Conservation (phyloP, 345 rosid genomes). For the Salix exigua region DNA sequence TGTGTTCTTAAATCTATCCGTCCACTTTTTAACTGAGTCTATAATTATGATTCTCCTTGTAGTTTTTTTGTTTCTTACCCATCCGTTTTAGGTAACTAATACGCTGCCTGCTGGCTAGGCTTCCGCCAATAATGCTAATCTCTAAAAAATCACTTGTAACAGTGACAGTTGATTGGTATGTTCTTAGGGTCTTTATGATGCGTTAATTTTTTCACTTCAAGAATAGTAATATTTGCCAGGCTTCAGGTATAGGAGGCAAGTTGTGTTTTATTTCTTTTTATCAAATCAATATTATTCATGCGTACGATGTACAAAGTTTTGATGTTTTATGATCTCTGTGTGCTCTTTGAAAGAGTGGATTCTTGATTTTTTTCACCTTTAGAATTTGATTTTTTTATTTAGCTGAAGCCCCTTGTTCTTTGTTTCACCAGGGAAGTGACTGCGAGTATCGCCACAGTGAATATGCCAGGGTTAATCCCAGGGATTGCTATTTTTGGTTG, state of each 20-base stretch:
- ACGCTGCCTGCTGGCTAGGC: neutral
- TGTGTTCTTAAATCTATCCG: neutral
- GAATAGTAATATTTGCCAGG: neutral
- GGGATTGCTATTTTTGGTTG: slow-evolving; percentile 95
- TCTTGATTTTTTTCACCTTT: no score
- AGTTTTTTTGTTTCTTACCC: neutral
- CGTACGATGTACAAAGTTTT: neutral
- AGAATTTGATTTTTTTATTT: slow-evolving; percentile 1
- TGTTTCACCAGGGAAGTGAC: slow-evolving; percentile 64
- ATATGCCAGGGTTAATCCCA: slow-evolving; percentile 84
- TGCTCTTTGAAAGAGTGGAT: neutral
- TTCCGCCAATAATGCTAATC: neutral
- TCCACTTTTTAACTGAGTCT: neutral
- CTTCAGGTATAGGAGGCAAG: neutral
- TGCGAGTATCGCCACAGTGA: slow-evolving; percentile 99
- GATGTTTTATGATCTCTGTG: neutral
- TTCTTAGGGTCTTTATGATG: neutral
- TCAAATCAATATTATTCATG: neutral
- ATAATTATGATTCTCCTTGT: neutral
- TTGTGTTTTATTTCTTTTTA: neutral
- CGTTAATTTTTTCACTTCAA: neutral
- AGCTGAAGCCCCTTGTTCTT: slow-evolving; percentile 2
- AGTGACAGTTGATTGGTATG: no score
- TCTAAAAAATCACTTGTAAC: neutral
- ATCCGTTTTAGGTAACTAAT: neutral